Base-by-base conservation (phyloP, 441 rosid genomes). In the Populus tomentosa region DNA sequence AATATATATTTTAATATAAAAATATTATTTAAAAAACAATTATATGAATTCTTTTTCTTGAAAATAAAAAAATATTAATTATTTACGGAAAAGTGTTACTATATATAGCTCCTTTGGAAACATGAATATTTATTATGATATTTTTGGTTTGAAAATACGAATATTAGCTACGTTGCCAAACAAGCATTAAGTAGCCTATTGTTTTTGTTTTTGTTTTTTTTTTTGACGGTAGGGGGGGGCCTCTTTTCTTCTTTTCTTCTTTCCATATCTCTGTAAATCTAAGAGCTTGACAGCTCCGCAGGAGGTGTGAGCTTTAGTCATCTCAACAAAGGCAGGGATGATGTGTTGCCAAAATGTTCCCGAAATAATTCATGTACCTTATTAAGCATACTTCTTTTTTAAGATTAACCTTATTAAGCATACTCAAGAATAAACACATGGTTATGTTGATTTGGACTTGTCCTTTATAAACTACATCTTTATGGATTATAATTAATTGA, bases 211-310 rank as follows among this genome's bases (percentile, higher is more conserved):
- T n/a, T n/a, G n/a, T n/a, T n/a, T n/a, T n/a, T n/a, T n/a, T n/a
- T n/a, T n/a, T n/a, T n/a, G n/a, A n/a, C n/a, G n/a, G n/a, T n/a
- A n/a, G n/a, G n/a, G n/a, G n/a, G 53, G 11, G 63, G 4, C 24
- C 24, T 7, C 7, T 8, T 23, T 59, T 59, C 63, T n/a, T 20
- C 8, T n/a, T 21, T 59, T 8, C 63, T 7, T 59, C 24, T n/a
- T n/a, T 20, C 24, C 63, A 59, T n/a, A 59, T 59, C 63, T 59
- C 5, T 59, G 8, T 13, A 67, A 73, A 63, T 10, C 67, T 18
- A 56, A 20, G 38, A 26, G 68, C 28, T 65, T 65, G 82, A 61
- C 72, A 63, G 38, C 70, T 74, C 75, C 40, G 30, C 26, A 10
- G 24, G 35, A 38, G n/a, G n/a, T 71, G 10, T 20, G 70, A 24